phyloP scores from a whole-genome alignment of 2,329 filamentous ascomycete species.

The Gnomoniopsis sp. region DNA sequence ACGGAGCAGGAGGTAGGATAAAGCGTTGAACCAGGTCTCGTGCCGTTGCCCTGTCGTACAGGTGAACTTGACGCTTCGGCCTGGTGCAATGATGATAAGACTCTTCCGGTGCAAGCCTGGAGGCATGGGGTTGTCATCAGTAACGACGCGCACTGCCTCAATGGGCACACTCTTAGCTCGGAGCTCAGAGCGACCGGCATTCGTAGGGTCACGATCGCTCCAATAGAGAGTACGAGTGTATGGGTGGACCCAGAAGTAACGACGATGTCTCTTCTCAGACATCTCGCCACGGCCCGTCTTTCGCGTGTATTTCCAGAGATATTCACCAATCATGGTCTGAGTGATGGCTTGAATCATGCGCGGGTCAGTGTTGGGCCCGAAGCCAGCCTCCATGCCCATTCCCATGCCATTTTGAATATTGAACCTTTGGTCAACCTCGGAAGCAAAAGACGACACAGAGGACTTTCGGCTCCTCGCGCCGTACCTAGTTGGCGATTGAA shows the following conservation, averaged over 20 bases:
- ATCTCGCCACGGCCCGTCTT: slow-evolving; percentile 86
- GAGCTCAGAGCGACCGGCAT: slow-evolving; percentile 72
- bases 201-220: slow-evolving; percentile 85
- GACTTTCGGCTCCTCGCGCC: slow-evolving; percentile 59
- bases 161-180: slow-evolving; percentile 87
- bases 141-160: slow-evolving; percentile 86
- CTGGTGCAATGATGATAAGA: slow-evolving; percentile 83
- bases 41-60: slow-evolving; percentile 90
- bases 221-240: slow-evolving; percentile 97
- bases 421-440: slow-evolving; percentile 89
- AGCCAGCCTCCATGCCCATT: slow-evolving; percentile 52
- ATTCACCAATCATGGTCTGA: slow-evolving; percentile 99
- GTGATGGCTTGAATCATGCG: slow-evolving; percentile 99
- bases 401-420: slow-evolving; percentile 60
- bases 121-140: slow-evolving; percentile 91
- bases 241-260: slow-evolving; percentile 99
- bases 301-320: slow-evolving; percentile 97
- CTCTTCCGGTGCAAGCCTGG: slow-evolving; percentile 94
- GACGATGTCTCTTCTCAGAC: slow-evolving; percentile 83
- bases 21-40: slow-evolving; percentile 97
- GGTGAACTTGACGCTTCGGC: slow-evolving; percentile 88
- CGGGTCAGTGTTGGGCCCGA: slow-evolving; percentile 77
- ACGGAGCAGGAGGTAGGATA: slow-evolving; percentile 86
- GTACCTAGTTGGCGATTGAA: slow-evolving; percentile 46
- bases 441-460: slow-evolving; percentile 92